phyloP scores from a whole-genome alignment of 2,329 filamentous ascomycete species.

The Hymenoscyphus scutula region DNA sequence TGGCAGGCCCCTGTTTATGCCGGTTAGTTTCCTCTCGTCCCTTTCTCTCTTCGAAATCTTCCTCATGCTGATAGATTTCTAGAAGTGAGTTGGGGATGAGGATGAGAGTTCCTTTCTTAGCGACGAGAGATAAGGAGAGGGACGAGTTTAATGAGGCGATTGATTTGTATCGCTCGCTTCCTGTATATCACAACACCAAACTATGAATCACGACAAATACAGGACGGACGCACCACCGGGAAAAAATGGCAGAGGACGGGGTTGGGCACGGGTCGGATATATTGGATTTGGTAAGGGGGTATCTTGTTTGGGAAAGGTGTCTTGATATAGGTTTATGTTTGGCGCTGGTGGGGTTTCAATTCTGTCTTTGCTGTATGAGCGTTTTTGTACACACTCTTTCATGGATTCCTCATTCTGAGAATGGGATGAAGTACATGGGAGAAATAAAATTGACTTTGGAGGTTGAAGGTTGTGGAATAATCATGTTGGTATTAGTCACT shows the following conservation, averaged over 20 bases:
- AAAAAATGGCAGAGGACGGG: neutral
- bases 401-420: too few relatives aligned
- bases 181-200: neutral
- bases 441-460: neutral
- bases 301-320: neutral
- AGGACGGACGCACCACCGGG: neutral
- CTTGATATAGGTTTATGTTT: constrained; percentile 3
- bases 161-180: neutral
- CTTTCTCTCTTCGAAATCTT: neutral
- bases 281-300: neutral
- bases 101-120: neutral
- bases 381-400: too few relatives aligned
- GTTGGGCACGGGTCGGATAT: neutral
- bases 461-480: too few relatives aligned
- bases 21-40: constrained; percentile 29
- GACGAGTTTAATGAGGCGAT: neutral
- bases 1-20: constrained; percentile 44
- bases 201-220: neutral
- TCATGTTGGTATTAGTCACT: too few relatives aligned
- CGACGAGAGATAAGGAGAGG: neutral
- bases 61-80: neutral
- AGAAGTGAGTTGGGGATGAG: constrained; percentile 16
- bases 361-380: neutral
- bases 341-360: constrained; percentile 5
- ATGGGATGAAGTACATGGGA: neutral